Evolutionary conservation across 139 green algal species (phyloP), one percentile per base, ranked within the genome.

Genomic region (Diplosphaera chodatii): DNA sequence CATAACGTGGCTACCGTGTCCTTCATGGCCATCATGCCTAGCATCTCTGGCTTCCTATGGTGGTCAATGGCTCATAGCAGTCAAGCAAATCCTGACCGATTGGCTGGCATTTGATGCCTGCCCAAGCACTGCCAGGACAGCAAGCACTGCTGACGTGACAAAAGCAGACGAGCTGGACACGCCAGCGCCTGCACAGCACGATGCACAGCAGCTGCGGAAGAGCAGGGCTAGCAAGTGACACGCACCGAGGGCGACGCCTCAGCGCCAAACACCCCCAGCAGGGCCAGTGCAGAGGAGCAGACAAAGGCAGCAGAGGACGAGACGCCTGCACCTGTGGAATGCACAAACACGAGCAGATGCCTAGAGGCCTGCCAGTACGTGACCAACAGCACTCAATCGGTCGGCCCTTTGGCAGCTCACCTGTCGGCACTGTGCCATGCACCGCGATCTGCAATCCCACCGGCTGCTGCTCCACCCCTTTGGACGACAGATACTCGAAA

Each of bases 301-400:
- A 97, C 90, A 25, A 98, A 84, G 29, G 94, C 92, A 21, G 92
- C 85, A 13, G 85, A 94, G 77, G 80, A 91, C 40, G 93, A 98
- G 34, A 98, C 78, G 8, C 94, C 94, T 29, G 85, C 83, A 30
- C 93, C 93, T 94, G 87, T n/a, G n/a, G n/a, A n/a, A n/a, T n/a
- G n/a, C n/a, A n/a, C n/a, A n/a, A n/a, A n/a, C n/a, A n/a, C n/a
- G n/a, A n/a, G n/a, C n/a, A n/a, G n/a, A n/a, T n/a, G n/a, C n/a
- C n/a, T n/a, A n/a, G n/a, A n/a, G n/a, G n/a, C n/a, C n/a, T n/a
- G n/a, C n/a, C n/a, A n/a, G n/a, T n/a, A n/a, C n/a, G n/a, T n/a
- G n/a, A n/a, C n/a, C n/a, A n/a, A n/a, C n/a, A n/a, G n/a, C n/a
- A n/a, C n/a, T n/a, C n/a, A n/a, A n/a, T n/a, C n/a, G n/a, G n/a